These are phyloP conservation scores for Penstemon barbatus DNA, from an alignment of 257 asterid species.

Conservation along the genomic window DNA sequence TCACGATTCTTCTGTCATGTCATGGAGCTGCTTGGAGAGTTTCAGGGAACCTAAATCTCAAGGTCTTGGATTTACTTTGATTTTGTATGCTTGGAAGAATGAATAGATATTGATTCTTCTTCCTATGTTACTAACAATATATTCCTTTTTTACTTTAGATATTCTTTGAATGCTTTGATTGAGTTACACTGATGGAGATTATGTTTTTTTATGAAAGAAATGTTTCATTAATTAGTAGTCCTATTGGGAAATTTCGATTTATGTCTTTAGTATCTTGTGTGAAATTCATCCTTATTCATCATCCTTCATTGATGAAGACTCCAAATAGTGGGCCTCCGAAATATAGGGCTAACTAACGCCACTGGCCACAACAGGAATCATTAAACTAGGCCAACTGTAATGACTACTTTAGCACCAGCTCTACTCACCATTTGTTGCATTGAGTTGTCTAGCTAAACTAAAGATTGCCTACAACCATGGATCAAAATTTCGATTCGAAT, in stretches of 20 bases:
- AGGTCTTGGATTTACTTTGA: conserved; percentile 70
- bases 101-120: conserved; percentile 41
- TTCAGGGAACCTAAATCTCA: conserved; percentile 46
- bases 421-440: not conserved
- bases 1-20: conserved; percentile 41
- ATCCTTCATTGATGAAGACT: not conserved
- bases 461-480: not conserved
- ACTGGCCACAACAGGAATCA: not conserved
- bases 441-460: not conserved
- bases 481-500: too few species aligned
- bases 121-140: not conserved
- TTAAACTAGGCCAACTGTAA: not conserved
- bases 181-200: not conserved
- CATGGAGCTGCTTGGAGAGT: conserved; percentile 56
- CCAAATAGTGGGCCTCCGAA: not conserved
- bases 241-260: not conserved
- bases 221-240: not conserved
- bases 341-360: not conserved
- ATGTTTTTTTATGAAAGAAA: not conserved
- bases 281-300: not conserved
- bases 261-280: not conserved
- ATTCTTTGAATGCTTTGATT: not conserved
- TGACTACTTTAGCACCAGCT: not conserved
- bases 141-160: not conserved
- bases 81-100: conserved; percentile 83